Evolutionary conservation across 768 basidiomycete genomes (phyloP), one percentile per base, ranked within the genome.

Genomic region (Boletus huronensis): DNA sequence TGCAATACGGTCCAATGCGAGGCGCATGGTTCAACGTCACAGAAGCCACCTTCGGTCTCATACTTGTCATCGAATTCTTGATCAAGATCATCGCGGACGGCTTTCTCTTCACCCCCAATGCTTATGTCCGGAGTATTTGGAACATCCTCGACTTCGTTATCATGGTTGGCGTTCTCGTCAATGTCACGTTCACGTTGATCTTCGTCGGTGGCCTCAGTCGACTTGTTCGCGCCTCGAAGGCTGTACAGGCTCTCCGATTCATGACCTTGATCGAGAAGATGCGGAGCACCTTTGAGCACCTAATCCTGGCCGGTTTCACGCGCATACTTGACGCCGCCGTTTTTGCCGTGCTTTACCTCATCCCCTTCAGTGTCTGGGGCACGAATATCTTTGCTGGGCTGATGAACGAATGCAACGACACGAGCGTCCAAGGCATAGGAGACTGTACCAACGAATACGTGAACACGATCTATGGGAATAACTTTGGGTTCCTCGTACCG

Each of bases 21-120:
- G 79, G 77, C 4, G 79, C 90, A 4, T 98, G 96, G 96, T 98
- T 93, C 70, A 88, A 90, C 64, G 73, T 95, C 49, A 81, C 85
- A 4, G 93, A 97, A 66, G 75, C 80, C 0, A 72, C 79, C 0
- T 87, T 97, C 53, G 87, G 86, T 0, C 72, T 87, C 58, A 72
- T 78, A 5, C 83, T 96, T 21, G 72, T 95, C 41, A 59, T 85
- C 52, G 96, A 98, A 65, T 93, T 94, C 62, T 50, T 87, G 58
- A 84, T 97, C 83, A 98, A 98, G 72, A 72, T 94, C 67, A 74
- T 93, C 44, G 96, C 96, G 1, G 96, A 98, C 64, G 96, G 96
- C 0, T 88, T 96, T 69, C 65, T 88, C 14, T 93, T 94, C 72
- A 86, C 90, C 0, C 93, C 93, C 0, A 94, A 94, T 62, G 93